Evolutionary conservation across 2,329 filamentous ascomycete genomes (phyloP).

Genomic region (Arachnomyces sp.): DNA sequence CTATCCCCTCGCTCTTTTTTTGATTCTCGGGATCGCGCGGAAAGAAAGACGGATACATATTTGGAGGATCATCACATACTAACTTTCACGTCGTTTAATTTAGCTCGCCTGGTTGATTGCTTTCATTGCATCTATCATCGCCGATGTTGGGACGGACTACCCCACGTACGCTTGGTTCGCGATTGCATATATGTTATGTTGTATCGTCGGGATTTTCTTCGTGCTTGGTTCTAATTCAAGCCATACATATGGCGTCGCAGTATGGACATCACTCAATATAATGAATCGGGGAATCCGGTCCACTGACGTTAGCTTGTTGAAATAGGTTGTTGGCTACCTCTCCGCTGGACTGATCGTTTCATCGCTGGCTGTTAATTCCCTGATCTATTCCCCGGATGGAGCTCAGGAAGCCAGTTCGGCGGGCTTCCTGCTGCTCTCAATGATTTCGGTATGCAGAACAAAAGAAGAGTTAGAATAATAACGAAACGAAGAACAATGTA

Average conservation of each 20-base stretch:
- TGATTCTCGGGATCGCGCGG: constrained; percentile 2
- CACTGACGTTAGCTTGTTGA: constrained; percentile 18
- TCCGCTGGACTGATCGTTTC: constrained; percentile 75
- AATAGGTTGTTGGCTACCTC: constrained; percentile 75
- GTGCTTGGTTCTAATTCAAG: constrained; percentile 78
- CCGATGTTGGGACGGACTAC: constrained; percentile 51
- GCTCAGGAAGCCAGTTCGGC: constrained; percentile 75
- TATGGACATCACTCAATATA: constrained; percentile 31
- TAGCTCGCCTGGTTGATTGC: constrained; percentile 94
- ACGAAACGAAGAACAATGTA: not conserved
- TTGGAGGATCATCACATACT: constrained; percentile 2
- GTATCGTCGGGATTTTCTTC: constrained; percentile 70
- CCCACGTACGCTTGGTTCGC: constrained; percentile 93
- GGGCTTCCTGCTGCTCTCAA: constrained; percentile 87
- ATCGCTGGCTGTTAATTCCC: constrained; percentile 74
- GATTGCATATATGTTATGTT: constrained; percentile 74
- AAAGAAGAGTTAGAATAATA: no score
- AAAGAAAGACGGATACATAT: not conserved
- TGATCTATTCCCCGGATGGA: constrained; percentile 70
- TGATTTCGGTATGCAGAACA: constrained; percentile 74
- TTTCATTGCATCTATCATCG: constrained; percentile 78
- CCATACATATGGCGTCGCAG: constrained; percentile 83
- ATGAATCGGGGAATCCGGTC: not conserved
- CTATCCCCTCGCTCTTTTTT: constrained; percentile 8
- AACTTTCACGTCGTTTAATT: constrained; percentile 16